Conservation (phyloP, 2,329 filamentous ascomycete genomes). For the Rasamsonia emersonii region DNA sequence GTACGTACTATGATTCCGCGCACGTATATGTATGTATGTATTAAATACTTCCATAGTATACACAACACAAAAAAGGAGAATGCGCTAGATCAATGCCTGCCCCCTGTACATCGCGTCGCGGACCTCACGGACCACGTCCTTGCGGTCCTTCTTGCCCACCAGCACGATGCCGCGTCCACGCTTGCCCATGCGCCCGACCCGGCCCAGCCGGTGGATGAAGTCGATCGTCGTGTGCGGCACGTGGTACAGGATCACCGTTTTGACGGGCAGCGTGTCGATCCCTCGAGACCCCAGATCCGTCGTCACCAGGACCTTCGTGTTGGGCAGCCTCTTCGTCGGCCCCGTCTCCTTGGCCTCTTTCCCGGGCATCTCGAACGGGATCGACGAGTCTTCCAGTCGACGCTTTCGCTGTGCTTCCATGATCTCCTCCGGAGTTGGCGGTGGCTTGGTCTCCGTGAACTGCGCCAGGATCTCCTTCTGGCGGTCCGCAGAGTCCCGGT, state of each 20-base stretch:
- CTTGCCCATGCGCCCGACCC: slow-evolving; percentile 86
- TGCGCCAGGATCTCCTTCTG: slow-evolving; percentile 66
- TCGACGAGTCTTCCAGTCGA: slow-evolving; percentile 26
- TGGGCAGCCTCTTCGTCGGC: slow-evolving; percentile 49
- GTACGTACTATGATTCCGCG: no score
- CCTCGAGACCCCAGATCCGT: slow-evolving; percentile 88
- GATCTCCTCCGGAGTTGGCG: slow-evolving; percentile 29
- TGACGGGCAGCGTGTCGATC: slow-evolving; percentile 86
- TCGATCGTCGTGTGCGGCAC: slow-evolving; percentile 98
- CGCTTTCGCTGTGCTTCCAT: slow-evolving; percentile 21
- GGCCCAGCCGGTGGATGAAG: slow-evolving; percentile 90
- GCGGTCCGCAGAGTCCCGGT: slow-evolving; percentile 72
- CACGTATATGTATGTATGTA: slow-evolving; percentile 1
- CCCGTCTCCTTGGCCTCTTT: slow-evolving; percentile 20
- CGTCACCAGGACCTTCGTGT: slow-evolving; percentile 85
- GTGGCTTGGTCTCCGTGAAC: slow-evolving; percentile 51
- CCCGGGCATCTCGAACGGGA: slow-evolving; percentile 32
- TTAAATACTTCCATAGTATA: slow-evolving; percentile 2
- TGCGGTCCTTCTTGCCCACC: slow-evolving; percentile 79
- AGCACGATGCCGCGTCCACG: slow-evolving; percentile 83
- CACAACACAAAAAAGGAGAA: slow-evolving; percentile 4
- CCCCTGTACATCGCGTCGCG: slow-evolving; percentile 81
- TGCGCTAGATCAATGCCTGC: slow-evolving; percentile 59
- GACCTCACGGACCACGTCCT: slow-evolving; percentile 85
- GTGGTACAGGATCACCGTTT: slow-evolving; percentile 88